phyloP scores from a whole-genome alignment of 2,329 filamentous ascomycete species.

The Calonectria hawksworthii region DNA sequence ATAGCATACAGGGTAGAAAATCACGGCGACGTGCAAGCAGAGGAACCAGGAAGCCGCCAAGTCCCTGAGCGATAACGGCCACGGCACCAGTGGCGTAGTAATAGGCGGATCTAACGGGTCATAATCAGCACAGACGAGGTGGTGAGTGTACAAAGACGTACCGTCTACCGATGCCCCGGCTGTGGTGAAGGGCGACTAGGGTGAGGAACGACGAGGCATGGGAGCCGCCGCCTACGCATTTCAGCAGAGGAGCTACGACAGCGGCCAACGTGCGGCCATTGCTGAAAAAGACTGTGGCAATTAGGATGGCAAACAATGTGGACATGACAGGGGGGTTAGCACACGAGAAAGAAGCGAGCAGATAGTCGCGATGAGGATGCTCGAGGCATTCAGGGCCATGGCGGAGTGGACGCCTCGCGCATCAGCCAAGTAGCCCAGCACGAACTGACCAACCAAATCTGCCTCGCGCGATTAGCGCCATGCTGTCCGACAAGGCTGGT shows the following conservation, averaged over 20 bases:
- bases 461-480: background rate
- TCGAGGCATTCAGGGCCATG: background rate
- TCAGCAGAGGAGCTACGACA: background rate
- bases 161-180: background rate
- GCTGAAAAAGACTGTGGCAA: background rate
- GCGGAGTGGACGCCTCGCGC: background rate
- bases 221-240: background rate
- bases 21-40: background rate
- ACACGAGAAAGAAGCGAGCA: background rate
- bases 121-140: background rate
- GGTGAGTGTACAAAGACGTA: background rate
- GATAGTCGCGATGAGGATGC: background rate
- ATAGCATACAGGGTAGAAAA: background rate
- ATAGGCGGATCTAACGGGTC: background rate
- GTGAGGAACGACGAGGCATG: background rate
- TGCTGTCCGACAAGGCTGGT: background rate
- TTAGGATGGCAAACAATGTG: background rate
- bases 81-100: background rate
- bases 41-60: background rate
- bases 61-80: background rate
- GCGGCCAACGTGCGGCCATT: background rate
- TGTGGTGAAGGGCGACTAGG: background rate
- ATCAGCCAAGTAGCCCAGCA: background rate
- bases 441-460: background rate
- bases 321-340: background rate